phyloP scores from a whole-genome alignment of 768 basidiomycete genomes.

The Leccinum barrowsii region DNA sequence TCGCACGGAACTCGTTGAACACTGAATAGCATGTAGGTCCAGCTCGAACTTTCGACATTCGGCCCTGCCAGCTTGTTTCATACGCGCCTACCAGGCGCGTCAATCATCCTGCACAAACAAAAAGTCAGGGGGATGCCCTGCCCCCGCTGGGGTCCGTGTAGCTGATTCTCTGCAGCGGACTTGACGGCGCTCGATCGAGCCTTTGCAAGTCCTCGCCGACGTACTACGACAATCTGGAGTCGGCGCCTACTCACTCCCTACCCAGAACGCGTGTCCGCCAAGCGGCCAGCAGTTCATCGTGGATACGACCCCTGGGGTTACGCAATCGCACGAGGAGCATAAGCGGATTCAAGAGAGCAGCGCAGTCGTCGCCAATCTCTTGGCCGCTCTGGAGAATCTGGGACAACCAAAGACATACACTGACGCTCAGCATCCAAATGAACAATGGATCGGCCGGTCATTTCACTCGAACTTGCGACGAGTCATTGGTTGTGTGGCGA shows the following conservation, averaged over 20 bases:
- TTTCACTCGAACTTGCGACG: background rate
- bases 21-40: slow-evolving; percentile 29
- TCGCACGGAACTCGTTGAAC: slow-evolving; percentile 40
- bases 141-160: background rate
- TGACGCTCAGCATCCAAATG: background rate
- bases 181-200: too few species aligned
- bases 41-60: too few species aligned
- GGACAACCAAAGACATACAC: background rate
- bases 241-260: slow-evolving; percentile 56
- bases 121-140: slow-evolving; percentile 36
- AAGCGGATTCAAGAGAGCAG: slow-evolving; percentile 36
- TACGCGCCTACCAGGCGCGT: slow-evolving; percentile 48
- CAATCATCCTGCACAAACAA: slow-evolving; percentile 47
- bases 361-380: slow-evolving; percentile 38
- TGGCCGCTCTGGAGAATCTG: slow-evolving; percentile 62
- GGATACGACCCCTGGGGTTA: slow-evolving; percentile 40
- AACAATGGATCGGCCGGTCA: background rate
- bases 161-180: slow-evolving; percentile 31
- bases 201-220: too few species aligned
- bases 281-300: slow-evolving; percentile 46
- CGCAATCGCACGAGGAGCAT: slow-evolving; percentile 46
- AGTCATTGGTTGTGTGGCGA: background rate
- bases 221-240: slow-evolving; percentile 32
- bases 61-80: too few species aligned
- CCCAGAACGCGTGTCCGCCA: slow-evolving; percentile 6